These are phyloP conservation scores for Cryptosporidium viatorum DNA, from an alignment of 169 alveolate genomes.

Conservation along the genomic window DNA sequence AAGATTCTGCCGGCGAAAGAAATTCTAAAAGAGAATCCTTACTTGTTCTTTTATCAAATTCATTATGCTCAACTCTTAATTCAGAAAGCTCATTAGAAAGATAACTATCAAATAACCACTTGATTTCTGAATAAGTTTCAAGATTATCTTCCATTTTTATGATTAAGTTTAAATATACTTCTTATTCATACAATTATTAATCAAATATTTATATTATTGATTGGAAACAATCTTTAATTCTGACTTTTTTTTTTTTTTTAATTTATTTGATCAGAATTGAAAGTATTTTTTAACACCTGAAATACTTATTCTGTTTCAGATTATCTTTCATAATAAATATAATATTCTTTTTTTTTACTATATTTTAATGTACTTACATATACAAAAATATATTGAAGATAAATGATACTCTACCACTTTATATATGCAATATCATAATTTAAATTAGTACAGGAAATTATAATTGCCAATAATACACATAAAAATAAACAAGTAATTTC, in stretches of 20 bases:
- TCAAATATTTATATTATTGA: not conserved
- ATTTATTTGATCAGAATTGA: too few species aligned
- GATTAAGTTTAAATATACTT: not conserved
- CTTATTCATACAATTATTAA: not conserved
- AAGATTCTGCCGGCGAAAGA: constrained; percentile 33
- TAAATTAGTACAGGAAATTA: not conserved
- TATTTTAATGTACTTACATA: too few species aligned
- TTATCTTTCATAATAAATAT: not conserved
- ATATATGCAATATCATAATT: not conserved
- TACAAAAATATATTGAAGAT: not conserved
- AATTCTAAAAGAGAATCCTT: not conserved
- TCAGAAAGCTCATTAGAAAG: not conserved
- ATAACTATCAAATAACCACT: not conserved
- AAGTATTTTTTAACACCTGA: too few species aligned
- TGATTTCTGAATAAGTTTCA: not conserved
- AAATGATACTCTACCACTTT: not conserved
- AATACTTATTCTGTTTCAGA: not conserved
- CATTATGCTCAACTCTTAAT: not conserved
- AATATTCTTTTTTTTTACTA: not conserved
- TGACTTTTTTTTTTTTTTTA: too few species aligned
- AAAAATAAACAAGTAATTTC: not conserved
- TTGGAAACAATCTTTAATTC: too few species aligned
- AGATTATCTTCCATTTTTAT: not conserved
- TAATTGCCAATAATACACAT: not conserved
- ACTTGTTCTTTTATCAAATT: not conserved